Evolutionary conservation across 345 rosid genomes (phyloP), one percentile per base, ranked within the genome.

Genomic region (Rhodomyrtus tomentosa): DNA sequence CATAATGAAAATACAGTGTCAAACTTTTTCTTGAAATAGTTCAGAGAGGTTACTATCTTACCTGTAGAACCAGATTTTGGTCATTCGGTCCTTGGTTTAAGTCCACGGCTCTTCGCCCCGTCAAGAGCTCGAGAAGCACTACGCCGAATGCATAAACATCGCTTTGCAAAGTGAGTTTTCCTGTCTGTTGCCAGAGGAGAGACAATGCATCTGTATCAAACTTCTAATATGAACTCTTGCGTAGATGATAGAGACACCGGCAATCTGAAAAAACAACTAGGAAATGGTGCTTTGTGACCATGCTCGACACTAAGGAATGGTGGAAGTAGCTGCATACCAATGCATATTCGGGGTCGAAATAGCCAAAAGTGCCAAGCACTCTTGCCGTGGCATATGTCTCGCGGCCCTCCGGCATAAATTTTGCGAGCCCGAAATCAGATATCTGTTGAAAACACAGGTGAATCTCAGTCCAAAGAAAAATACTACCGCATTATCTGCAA

Each of bases 341-440:
- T 85, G 99, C 94, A 82, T 96, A 96, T 87, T 95, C 98, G 18
- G 99, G 98, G 82, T 96, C 99, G 24, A 96, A 96, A 85, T 96
- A 96, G 89, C 99, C 99, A 82, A 96, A 96, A 52, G 99, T 96
- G 84, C 99, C 99, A 5, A 96, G 95, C 89, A 96, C 96, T 87
- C 94, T 92, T n/a, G 99, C 99, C 25, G 99, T 95, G 80, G 93
- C 93, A 42, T 89, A 91, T 27, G 86, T 92, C 82, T 96, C 98
- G 87, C 93, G 94, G 79, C 98, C 99, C 74, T 91, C 98, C 58
- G 98, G 98, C 99, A 96, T 95, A 87, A 96, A 83, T 91, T 96
- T 96, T 81, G 99, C 99, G 38, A 95, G 94, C 85, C 99, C 99
- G 59, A 96, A 95, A 88, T 96, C 99, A 4, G 99, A 96, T 88